Base-by-base conservation (phyloP, 768 basidiomycete species). In the Chalciporus pseudorubinellus region DNA sequence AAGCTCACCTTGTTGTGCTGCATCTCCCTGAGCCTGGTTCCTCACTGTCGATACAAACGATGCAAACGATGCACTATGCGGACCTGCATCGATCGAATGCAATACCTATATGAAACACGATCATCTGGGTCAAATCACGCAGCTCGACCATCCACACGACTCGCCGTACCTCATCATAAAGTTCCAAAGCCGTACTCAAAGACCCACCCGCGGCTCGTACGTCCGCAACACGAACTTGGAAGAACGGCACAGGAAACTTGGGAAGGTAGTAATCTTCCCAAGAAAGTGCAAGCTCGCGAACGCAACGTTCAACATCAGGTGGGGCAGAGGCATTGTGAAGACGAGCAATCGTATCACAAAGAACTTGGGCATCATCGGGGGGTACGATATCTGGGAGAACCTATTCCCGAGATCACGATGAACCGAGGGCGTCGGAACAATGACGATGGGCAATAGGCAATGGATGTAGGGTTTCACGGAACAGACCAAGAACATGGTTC, bases 231-330 rank as follows among this genome's bases (percentile, higher is more conserved):
- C 67, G 58, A 40, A 68, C 67, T 21, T 64, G 63, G 5, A 68
- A 68, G 33, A 68, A 68, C 1, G 67, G 68, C 19, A 68, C 20
- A 2, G 68, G 67, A 28, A 48, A 68, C 33, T 60, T 68, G 20
- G 66, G 66, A 12, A 68, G 65, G 36, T 54, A 68, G 46, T 70
- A 64, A 41, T 68, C 64, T 24, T 68, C 67, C 67, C 68, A 68
- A 3, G 57, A 52, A 14, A 68, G 58, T 0, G 66, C 67, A 8
- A 70, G 55, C 19, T 61, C 49, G 29, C 67, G 68, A 19, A 68
- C 39, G 41, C 26, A 45, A 20, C 66, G 68, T 19, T 57, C 59
- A 14, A 60, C 21, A 1, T 64, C 63, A 1, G 21, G 48, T 21
- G 51, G 51, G 13, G 41, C 45, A 0, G 60, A 56, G 9, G 67